Percentiles rank a stretch among this genome's conserved stretches.
Conservation (phyloP, 177 flowering plant species). For the Vitis hybrid region DNA sequence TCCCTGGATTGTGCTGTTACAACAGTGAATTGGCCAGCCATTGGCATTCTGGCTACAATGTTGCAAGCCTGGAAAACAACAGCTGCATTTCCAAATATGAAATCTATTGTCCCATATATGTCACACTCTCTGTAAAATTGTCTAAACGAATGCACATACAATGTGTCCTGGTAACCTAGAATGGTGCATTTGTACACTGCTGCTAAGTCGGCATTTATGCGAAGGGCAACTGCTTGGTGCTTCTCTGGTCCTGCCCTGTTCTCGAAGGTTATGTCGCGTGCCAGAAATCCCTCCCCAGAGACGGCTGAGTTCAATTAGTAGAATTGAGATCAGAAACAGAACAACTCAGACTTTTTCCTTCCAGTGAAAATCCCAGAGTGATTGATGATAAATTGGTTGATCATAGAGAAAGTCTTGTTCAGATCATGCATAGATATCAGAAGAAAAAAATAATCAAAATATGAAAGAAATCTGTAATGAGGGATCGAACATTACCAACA, state of each 20-base stretch:
- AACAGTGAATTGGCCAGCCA: conserved; percentile 50
- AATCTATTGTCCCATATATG: conserved; percentile 68
- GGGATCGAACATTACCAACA: conserved; percentile 44
- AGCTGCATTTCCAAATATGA: conserved; percentile 75
- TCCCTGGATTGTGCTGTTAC: conserved; percentile 65
- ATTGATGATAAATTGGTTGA: too few relatives aligned
- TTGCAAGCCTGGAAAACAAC: conserved; percentile 60
- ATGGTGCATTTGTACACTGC: conserved; percentile 57
- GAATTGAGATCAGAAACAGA: too few relatives aligned
- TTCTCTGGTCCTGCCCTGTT: conserved; percentile 71
- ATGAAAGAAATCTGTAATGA: neutral
- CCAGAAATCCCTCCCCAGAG: conserved; percentile 60
- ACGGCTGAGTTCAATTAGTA: conserved; percentile 37
- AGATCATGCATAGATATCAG: neutral
- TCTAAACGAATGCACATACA: conserved; percentile 62
- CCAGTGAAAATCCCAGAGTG: too few relatives aligned
- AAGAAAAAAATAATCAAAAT: neutral
- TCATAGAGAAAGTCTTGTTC: too few relatives aligned
- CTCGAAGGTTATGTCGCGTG: conserved; percentile 53
- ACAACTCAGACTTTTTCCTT: too few relatives aligned
- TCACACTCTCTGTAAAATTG: conserved; percentile 76
- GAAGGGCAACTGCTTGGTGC: conserved; percentile 76
- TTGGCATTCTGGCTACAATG: conserved; percentile 48
- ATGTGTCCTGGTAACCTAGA: conserved; percentile 62
- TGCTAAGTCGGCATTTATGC: conserved; percentile 54